Conservation (phyloP, 1,139 yeast species). For the Yamadazyma dushanensis region DNA sequence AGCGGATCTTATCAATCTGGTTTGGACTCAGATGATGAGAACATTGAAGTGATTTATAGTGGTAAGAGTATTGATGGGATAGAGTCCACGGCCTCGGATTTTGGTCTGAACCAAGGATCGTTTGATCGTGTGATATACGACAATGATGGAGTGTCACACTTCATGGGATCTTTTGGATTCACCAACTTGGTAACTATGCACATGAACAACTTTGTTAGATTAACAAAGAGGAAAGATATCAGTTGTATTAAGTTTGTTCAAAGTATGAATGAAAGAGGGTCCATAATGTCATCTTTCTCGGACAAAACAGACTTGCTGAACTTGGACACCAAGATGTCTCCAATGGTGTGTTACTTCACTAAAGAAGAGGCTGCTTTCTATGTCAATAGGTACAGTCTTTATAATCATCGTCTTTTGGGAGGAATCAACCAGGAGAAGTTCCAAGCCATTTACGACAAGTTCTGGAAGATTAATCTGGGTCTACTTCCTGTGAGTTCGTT, state of each 20-base stretch:
- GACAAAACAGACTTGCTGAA: conserved; percentile 7
- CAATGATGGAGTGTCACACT: conserved; percentile 16
- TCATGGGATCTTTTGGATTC: conserved; percentile 17
- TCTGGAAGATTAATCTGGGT: conserved; percentile 30
- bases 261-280: conserved; percentile 14
- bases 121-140: conserved; percentile 18
- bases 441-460: conserved; percentile 13
- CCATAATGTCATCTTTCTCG: conserved; percentile 11
- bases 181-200: conserved; percentile 12
- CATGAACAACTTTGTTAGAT: conserved; percentile 12
- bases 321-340: conserved; percentile 8
- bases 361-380: conserved; percentile 13
- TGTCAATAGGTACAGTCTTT: conserved; percentile 9
- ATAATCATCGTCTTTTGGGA: conserved; percentile 5
- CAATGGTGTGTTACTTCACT: conserved; percentile 27
- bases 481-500: conserved; percentile 5
- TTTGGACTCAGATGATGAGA: conserved; percentile 2
- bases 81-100: conserved; percentile 6
- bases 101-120: conserved; percentile 7
- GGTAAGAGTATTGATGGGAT: conserved; percentile 14
- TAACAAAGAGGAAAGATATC: conserved; percentile 9
- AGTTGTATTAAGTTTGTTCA: conserved; percentile 11
- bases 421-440: conserved; percentile 33
- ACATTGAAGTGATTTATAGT: conserved; percentile 9
- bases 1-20: not conserved